Conservation (phyloP, 2,329 filamentous ascomycete species). For the Aspergillus thermomutatus region DNA sequence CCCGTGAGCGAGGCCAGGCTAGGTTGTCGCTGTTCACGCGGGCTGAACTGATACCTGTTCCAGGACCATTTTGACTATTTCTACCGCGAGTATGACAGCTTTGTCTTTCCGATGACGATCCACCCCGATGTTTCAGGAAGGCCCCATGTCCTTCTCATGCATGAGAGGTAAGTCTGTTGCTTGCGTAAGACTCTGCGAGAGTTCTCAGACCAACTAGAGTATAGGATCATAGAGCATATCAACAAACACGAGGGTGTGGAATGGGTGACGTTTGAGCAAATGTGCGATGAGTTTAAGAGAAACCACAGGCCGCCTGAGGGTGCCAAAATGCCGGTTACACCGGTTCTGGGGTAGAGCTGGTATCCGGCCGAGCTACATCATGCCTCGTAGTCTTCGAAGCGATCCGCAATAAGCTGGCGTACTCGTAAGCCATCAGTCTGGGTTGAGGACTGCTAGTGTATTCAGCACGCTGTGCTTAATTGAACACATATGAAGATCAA, state of each 20-base stretch:
- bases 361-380: neutral
- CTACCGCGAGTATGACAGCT: slow-evolving; percentile 73
- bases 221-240: slow-evolving; percentile 63
- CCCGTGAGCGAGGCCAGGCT: neutral
- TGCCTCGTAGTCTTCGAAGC: neutral
- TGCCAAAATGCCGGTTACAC: slow-evolving; percentile 23
- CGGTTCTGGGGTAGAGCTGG: slow-evolving; percentile 7
- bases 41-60: neutral
- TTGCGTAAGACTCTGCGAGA: neutral
- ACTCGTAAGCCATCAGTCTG: neutral
- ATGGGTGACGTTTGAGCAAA: slow-evolving; percentile 60
- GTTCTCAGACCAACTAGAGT: neutral
- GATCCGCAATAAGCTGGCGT: neutral
- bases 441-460: neutral
- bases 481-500: neutral
- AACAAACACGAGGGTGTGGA: slow-evolving; percentile 55
- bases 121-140: slow-evolving; percentile 71
- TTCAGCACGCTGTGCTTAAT: neutral
- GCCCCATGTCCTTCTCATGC: slow-evolving; percentile 70
- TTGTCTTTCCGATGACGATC: slow-evolving; percentile 73
- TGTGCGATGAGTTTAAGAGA: slow-evolving; percentile 68
- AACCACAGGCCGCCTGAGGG: slow-evolving; percentile 24
- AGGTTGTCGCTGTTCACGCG: slow-evolving; percentile 39
- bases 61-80: slow-evolving; percentile 65
- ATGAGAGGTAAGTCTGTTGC: slow-evolving; percentile 54